Evolutionary conservation across 306 rosid species (phyloP).

Genomic region (Malus asiatica): DNA sequence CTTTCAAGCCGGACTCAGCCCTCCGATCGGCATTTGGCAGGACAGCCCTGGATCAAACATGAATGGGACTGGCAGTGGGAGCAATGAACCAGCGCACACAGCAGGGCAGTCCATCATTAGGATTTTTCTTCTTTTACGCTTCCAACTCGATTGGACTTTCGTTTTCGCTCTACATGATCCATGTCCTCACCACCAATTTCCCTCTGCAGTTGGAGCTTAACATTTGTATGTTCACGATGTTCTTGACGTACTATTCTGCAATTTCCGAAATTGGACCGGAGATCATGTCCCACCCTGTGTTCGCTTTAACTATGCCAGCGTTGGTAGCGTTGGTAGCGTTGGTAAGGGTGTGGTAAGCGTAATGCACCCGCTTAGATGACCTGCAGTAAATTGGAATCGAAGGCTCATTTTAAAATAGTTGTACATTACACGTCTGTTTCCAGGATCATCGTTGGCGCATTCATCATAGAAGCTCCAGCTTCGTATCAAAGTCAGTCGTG

Average conservation of each 20-base stretch:
- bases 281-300: too few relatives aligned
- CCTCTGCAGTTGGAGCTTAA: conserved; percentile 18
- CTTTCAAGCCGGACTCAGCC: conserved; percentile 1
- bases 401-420: too few relatives aligned
- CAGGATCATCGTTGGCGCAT: too few relatives aligned
- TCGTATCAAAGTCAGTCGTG: too few relatives aligned
- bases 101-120: too few relatives aligned
- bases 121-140: neutral
- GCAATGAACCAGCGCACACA: neutral
- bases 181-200: conserved; percentile 17
- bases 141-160: conserved; percentile 22
- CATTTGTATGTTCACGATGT: neutral
- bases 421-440: too few relatives aligned
- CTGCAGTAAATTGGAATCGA: too few relatives aligned
- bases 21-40: neutral
- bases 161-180: conserved; percentile 16
- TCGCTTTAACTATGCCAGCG: too few relatives aligned
- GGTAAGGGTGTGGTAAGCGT: too few relatives aligned
- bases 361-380: too few relatives aligned
- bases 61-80: neutral
- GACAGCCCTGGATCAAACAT: neutral
- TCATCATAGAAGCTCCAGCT: too few relatives aligned
- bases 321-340: too few relatives aligned
- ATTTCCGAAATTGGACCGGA: neutral
- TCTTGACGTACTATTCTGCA: neutral